Base-by-base conservation (phyloP, 129 eudicot species). In the Cynara cardunculus region DNA sequence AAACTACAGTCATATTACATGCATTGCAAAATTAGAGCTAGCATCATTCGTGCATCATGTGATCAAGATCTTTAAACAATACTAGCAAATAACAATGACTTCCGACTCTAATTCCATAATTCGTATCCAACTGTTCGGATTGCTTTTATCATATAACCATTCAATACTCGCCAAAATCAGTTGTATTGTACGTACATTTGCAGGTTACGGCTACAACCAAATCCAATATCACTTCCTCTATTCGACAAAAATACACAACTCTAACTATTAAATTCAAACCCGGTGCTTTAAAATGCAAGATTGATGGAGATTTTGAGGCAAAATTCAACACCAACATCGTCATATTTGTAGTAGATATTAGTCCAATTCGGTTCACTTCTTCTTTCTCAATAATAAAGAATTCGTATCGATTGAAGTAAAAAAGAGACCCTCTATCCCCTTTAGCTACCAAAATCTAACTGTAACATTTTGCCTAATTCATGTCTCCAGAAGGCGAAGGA, bases 391-490 rank as follows among this genome's bases (percentile, higher is more conserved):
- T 25, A 6, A 44, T 74, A 2, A 74, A 61, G 32, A 8, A 0
- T 26, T 62, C 31, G 44, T 28, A 77, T 37, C 4, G 9, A 9
- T 8, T 37, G 11, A 65, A 66, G 73, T 77, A 14, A 68, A 66
- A 49, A 37, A 12, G 16, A 31, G 24, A 62, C 2, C 32, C 59
- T n/a, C 10, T 12, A 24, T n/a, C 26, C 34, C 14, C 12, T 61
- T 21, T 76, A 31, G 18, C 12, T 34, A 62, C 12, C 32, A 6
- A 25, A 49, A 30, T 26, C 14, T 11, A 77, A 16, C 30, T 49
- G 75, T 78, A 78, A 27, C 82, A 70, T 79, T 79, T 69, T 28
- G 41, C 69, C 74, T 10, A 11, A 41, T 35, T 41, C 75, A 78
- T 41, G 53, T 28, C 41, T 78, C 68, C 67, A 25, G 68, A 11